Conservation (phyloP, 148 eudicot genomes). For the Camellia sinensis region DNA sequence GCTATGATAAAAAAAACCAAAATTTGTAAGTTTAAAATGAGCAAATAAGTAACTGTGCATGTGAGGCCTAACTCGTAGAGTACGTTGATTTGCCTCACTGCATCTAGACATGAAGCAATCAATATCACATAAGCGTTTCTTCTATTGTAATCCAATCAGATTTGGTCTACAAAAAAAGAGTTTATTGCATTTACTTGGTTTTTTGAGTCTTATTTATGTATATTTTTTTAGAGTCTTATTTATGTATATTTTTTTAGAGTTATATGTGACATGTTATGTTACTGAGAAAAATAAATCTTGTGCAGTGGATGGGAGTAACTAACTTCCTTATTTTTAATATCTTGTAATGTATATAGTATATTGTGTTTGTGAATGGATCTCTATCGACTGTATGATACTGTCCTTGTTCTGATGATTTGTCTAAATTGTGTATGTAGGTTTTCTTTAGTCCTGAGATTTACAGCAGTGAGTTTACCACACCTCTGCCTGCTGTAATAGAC, state of each 20-base stretch:
- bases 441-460: constrained; percentile 94
- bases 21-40: too few relatives aligned
- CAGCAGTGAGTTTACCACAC: constrained; percentile 63
- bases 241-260: neutral
- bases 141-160: neutral
- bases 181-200: neutral
- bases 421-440: constrained; percentile 43
- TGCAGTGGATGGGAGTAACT: neutral
- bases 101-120: neutral
- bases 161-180: neutral
- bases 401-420: constrained; percentile 9
- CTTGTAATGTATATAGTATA: neutral
- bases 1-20: too few relatives aligned
- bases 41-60: too few relatives aligned
- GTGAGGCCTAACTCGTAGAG: neutral
- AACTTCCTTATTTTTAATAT: neutral
- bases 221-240: neutral
- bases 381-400: neutral
- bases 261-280: neutral
- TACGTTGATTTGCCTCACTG: neutral
- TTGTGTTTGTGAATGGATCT: constrained; percentile 3
- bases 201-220: too few relatives aligned
- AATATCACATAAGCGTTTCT: neutral
- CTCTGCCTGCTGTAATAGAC: constrained; percentile 89
- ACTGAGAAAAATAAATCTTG: neutral